Evolutionary conservation across 208 protist genomes (phyloP).

Genomic region (Crithidia mellificae): DNA sequence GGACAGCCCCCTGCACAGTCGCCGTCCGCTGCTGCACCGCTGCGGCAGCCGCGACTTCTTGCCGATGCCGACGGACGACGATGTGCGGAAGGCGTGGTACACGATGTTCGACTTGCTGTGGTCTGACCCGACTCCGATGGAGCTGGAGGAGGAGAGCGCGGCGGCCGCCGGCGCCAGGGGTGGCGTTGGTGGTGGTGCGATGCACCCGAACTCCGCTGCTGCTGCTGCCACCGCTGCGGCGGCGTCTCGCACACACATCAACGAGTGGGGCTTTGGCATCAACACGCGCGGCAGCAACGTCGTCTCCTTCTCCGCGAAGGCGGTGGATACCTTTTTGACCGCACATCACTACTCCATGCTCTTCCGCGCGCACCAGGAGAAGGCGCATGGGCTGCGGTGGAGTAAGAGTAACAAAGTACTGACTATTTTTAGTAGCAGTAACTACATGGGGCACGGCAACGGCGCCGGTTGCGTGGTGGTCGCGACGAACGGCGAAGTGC

Average conservation of each 20-base stretch:
- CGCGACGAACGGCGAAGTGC: conserved; percentile 54
- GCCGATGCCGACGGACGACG: conserved; percentile 28
- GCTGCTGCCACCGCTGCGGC: background rate
- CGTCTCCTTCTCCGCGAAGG: conserved; percentile 61
- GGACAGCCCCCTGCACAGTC: background rate
- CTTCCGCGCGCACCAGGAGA: conserved; percentile 84
- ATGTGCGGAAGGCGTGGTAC: conserved; percentile 59
- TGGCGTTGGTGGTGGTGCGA: background rate
- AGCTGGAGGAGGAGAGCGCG: conserved; percentile 34
- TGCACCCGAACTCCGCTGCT: background rate
- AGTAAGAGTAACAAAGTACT: conserved; percentile 75
- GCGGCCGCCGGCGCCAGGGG: background rate
- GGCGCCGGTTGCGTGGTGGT: conserved; percentile 76
- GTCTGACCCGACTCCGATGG: conserved; percentile 71
- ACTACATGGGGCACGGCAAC: conserved; percentile 82
- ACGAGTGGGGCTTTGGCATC: conserved; percentile 73
- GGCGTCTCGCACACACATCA: conserved; percentile 24
- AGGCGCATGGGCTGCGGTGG: conserved; percentile 69
- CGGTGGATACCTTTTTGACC: conserved; percentile 70
- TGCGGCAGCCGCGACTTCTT: conserved; percentile 20
- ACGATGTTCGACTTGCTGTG: conserved; percentile 75
- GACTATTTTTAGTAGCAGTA: conserved; percentile 83
- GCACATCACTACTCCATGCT: conserved; percentile 69
- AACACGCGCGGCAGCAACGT: conserved; percentile 68
- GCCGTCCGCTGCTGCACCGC: background rate